Evolutionary conservation across 1,139 yeast genomes (phyloP).

Genomic region (Geotrichum aggregatum): DNA sequence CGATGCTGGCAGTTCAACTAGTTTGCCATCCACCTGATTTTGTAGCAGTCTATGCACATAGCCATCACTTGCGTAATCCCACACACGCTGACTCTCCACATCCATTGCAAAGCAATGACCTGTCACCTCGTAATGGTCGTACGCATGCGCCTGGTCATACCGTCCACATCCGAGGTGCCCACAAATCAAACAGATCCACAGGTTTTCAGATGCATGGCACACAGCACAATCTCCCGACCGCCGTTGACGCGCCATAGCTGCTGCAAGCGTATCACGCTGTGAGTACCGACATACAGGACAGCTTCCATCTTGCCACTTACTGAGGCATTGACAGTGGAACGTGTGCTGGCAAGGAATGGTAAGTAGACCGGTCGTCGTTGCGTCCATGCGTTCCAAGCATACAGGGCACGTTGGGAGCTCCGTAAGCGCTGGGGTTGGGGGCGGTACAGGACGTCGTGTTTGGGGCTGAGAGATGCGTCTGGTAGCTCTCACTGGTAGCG

Average conservation of each 20-base stretch:
- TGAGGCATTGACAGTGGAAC: constrained; percentile 83
- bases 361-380: constrained; percentile 71
- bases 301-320: constrained; percentile 85
- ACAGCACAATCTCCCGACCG: constrained; percentile 37
- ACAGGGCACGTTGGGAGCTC: constrained; percentile 94
- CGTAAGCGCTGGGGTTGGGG: constrained; percentile 39
- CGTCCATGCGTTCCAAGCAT: constrained; percentile 85
- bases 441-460: constrained; percentile 32
- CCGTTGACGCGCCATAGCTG: constrained; percentile 13
- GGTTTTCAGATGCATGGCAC: constrained; percentile 62
- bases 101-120: constrained; percentile 95
- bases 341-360: constrained; percentile 94
- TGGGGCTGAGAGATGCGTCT: constrained; percentile 7
- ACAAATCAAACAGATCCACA: constrained; percentile 90
- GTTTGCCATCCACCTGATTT: constrained; percentile 79
- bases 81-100: constrained; percentile 73
- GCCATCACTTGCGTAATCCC: constrained; percentile 93
- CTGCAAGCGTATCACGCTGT: constrained; percentile 27
- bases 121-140: constrained; percentile 69
- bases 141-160: constrained; percentile 82
- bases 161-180: constrained; percentile 90
- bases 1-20: constrained; percentile 58
- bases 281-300: constrained; percentile 92
- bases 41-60: constrained; percentile 85
- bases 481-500: not conserved